These are phyloP conservation scores for Cladophialophora psammophila DNA, from an alignment of 2,329 filamentous ascomycete species.

Conservation along the genomic window DNA sequence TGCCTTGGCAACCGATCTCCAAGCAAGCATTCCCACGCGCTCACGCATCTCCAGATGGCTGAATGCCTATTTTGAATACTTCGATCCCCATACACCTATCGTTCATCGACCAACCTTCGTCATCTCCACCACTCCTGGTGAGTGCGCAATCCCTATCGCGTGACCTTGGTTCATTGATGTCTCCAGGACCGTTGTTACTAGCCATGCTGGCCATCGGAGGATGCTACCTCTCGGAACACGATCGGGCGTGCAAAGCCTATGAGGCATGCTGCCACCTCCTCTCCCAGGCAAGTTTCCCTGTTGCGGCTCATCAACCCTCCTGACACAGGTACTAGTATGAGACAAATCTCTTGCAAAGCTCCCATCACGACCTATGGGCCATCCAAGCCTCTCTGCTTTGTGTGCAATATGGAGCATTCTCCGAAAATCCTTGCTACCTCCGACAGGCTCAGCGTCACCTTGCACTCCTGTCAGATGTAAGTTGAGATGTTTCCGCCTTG, in stretches of 20 bases:
- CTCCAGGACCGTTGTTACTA: constrained; percentile 6
- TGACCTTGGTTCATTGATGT: neutral
- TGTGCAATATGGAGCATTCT: constrained; percentile 12
- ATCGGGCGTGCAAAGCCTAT: constrained; percentile 11
- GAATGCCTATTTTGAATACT: constrained; percentile 22
- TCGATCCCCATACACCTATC: constrained; percentile 22
- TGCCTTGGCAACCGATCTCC: too few species aligned
- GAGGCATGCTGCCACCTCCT: constrained; percentile 17
- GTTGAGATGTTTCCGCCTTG: too few species aligned
- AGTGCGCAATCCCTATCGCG: neutral
- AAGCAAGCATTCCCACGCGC: too few species aligned
- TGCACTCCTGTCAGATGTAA: neutral
- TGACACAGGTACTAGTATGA: constrained; percentile 5
- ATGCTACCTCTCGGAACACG: constrained; percentile 12
- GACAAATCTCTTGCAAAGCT: neutral
- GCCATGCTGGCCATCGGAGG: constrained; percentile 20
- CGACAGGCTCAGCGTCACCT: constrained; percentile 18
- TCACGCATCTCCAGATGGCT: constrained; percentile 9
- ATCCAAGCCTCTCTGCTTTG: constrained; percentile 18
- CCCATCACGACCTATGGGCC: constrained; percentile 5
- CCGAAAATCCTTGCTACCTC: neutral
- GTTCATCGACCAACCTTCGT: constrained; percentile 15
- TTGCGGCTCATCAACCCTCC: too few species aligned
- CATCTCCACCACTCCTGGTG: constrained; percentile 9
- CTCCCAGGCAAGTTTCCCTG: constrained; percentile 6